phyloP scores from a whole-genome alignment of 2,329 filamentous ascomycete genomes.

The Fusarium tuaranense region DNA sequence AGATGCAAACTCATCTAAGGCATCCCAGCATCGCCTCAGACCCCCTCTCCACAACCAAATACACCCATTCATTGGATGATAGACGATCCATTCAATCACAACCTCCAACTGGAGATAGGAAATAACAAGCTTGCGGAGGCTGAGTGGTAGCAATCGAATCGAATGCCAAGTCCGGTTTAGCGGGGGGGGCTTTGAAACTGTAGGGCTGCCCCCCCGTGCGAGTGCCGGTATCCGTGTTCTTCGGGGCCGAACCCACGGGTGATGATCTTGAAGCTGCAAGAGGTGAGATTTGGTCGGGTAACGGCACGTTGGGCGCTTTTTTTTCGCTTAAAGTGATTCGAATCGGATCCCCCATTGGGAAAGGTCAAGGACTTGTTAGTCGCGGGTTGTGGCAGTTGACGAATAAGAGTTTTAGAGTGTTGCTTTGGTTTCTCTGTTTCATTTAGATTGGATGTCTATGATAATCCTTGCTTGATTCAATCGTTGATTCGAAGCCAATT shows the following conservation, averaged over 20 bases:
- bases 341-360: neutral
- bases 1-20: conserved; percentile 5
- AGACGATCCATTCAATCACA: neutral
- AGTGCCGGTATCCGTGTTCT: conserved; percentile 5
- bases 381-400: neutral
- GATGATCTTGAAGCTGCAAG: neutral
- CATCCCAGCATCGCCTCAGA: conserved; percentile 25
- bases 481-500: neutral
- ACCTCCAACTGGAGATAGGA: neutral
- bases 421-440: neutral
- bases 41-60: neutral
- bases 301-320: neutral
- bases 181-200: neutral
- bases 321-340: neutral
- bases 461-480: neutral
- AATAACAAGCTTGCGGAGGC: neutral
- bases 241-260: conserved; percentile 1
- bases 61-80: neutral
- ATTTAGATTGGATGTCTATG: neutral
- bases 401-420: neutral
- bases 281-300: neutral
- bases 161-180: conserved; percentile 25
- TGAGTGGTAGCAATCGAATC: conserved; percentile 20
- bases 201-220: conserved; percentile 30
- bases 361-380: neutral